Evolutionary conservation across 2,329 filamentous ascomycete species (phyloP), one percentile per base, ranked within the genome.

Genomic region (Diaporthe longicolla): DNA sequence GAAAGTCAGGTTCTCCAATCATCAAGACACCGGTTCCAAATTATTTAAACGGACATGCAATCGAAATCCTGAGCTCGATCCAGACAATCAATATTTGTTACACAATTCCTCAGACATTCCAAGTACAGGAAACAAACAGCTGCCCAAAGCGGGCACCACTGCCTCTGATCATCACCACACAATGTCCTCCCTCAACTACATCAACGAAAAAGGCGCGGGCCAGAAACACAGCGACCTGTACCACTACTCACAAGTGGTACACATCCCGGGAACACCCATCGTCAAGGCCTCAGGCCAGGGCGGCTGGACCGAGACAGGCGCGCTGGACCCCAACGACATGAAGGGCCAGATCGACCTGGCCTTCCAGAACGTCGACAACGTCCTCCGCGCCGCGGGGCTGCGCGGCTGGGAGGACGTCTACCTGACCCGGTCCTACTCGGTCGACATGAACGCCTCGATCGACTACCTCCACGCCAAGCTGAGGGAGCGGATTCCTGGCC

Each of bases 281-380:
- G 58, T 63, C 40, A 63, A 63, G 24, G 58, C 32, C n/a, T 45
- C 58, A 32, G 58, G 58, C 37, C 58, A 63, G 8, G 58, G 58
- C 40, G 58, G 58, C 35, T 63, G 58, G 58, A 45, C 24, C 24
- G 37, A 63, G 37, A 63, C 15, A 1, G 58, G 58, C 24, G 40
- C 37, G 24, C 17, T 63, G 8, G 58, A 63, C 40, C 15, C 40
- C 9, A 63, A 7, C 17, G 58, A 63, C 40, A 45, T 63, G 24
- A 63, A 63, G 58, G 37, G 58, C 24, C 58, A 63, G 58, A 29
- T 63, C 37, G 24, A 45, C 24, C 58, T 63, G 15, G 58, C 37
- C 24, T 63, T 63, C 24, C 58, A 63, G 15, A 63, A 63, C 40
- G 58, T 63, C 58, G 58, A 63, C 37, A 63, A 63, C 37, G 37